Evolutionary conservation across 345 rosid species (phyloP).

Genomic region (Odontarrhena argentea): DNA sequence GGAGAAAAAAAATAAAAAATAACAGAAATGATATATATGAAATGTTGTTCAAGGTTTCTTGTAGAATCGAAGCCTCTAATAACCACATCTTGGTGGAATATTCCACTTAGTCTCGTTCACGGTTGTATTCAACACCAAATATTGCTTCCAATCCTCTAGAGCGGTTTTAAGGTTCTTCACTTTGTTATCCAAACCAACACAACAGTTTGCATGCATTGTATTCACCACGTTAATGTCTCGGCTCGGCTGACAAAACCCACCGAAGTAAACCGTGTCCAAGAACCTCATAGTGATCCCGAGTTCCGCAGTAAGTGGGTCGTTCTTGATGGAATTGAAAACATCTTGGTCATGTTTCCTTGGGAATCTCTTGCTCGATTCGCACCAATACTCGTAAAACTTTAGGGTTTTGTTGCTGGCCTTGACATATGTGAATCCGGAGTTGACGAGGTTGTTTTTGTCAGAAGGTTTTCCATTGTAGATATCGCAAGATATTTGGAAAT

Average conservation of each 20-base stretch:
- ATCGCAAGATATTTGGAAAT: slow-evolving; percentile 82
- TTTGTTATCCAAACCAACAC: slow-evolving; percentile 57
- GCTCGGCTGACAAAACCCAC: slow-evolving; percentile 65
- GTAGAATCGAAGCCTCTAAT: background rate
- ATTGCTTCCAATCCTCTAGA: slow-evolving; percentile 62
- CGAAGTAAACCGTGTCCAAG: slow-evolving; percentile 58
- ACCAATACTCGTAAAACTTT: slow-evolving; percentile 63
- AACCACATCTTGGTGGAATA: slow-evolving; percentile 26
- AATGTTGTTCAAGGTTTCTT: background rate
- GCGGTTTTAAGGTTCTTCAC: slow-evolving; percentile 49
- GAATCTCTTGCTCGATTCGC: slow-evolving; percentile 41
- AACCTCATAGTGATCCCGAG: slow-evolving; percentile 51
- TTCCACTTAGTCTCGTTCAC: slow-evolving; percentile 26
- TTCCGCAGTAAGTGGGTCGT: slow-evolving; percentile 30
- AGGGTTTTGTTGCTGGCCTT: slow-evolving; percentile 49
- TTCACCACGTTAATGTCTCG: slow-evolving; percentile 53
- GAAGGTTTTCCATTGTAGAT: slow-evolving; percentile 43
- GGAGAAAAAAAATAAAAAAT: background rate
- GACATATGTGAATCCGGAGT: slow-evolving; percentile 66
- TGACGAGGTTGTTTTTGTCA: slow-evolving; percentile 43
- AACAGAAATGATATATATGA: background rate
- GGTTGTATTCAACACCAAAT: slow-evolving; percentile 30
- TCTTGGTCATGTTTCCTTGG: slow-evolving; percentile 68
- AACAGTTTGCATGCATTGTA: slow-evolving; percentile 81
- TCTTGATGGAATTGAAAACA: slow-evolving; percentile 63